A percentile compares a stretch with the other conserved stretches of the same genome.
Evolutionary conservation across 2,329 filamentous ascomycete species (phyloP).

Genomic region (Metarhizium guizhouense): DNA sequence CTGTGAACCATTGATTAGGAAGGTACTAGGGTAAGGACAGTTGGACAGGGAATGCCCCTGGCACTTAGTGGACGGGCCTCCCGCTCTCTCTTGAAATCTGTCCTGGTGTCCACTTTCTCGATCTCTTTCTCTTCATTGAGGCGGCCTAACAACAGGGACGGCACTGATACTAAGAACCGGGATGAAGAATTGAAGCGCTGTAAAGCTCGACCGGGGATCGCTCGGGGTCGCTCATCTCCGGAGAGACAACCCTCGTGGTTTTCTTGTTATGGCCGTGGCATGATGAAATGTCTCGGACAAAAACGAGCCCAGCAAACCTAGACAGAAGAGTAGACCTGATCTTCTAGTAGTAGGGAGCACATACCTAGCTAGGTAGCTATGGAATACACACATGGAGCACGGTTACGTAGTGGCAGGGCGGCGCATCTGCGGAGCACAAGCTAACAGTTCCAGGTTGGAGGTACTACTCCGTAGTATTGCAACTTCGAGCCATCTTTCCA

Average conservation of each 20-base stretch:
- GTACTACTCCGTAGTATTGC: neutral
- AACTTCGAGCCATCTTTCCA: neutral
- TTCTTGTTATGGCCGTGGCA: slow-evolving; percentile 3
- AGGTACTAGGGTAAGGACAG: neutral
- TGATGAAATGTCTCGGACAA: slow-evolving; percentile 11
- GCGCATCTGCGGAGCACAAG: neutral
- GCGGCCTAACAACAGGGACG: neutral
- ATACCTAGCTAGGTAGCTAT: neutral
- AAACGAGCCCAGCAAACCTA: slow-evolving; percentile 1
- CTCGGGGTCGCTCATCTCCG: slow-evolving; percentile 3
- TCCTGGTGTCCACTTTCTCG: neutral
- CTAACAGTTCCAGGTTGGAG: neutral
- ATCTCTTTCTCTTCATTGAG: neutral
- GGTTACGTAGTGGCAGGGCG: neutral
- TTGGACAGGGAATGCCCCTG: slow-evolving; percentile 4
- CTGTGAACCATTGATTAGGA: neutral
- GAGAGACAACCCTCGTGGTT: slow-evolving; percentile 3
- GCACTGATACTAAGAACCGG: neutral
- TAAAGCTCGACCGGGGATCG: neutral
- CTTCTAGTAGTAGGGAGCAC: no score
- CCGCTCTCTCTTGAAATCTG: neutral
- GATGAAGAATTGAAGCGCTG: neutral
- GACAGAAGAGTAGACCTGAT: neutral
- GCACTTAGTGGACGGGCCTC: no score
- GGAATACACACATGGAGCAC: neutral